Base-by-base conservation (phyloP, 768 basidiomycete genomes). In the Lactarius quietus region DNA sequence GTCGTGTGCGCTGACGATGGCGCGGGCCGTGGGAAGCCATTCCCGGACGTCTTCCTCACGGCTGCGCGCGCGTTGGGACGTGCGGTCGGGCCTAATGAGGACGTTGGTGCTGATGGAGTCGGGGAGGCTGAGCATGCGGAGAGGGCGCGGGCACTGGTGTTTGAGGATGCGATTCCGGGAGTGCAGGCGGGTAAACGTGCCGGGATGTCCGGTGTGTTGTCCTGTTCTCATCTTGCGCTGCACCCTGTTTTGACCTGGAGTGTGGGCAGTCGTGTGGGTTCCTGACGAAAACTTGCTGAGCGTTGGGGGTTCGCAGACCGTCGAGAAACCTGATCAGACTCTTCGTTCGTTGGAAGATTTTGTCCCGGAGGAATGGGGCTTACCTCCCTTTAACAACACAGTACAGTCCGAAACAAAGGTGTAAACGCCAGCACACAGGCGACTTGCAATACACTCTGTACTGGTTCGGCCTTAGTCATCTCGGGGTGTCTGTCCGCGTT, bases 161-260 rank as follows among this genome's bases (percentile, higher is more conserved):
- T 95, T 64, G 93, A 95, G 75, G 93, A 95, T 73, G 86, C 85
- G 4, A 75, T 91, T 48, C 84, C 84, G 0, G 93, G 93, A 0
- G 78, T 95, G 68, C 84, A 88, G 68, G 91, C 92, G 8, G 93
- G 87, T 4, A 90, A 89, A 72, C 80, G 89, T 63, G 92, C 92
- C 3, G 92, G 90, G 14, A 94, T 95, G 93, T 82, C 86, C 63
- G 92, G 93, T 93, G 62, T 41, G 82, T 70, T 2, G 26, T 33
- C 17, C 41, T n/a, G 65, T 51, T 35, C n/a, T 38, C 28, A 26
- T 28, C 14, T 17, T 15, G 35, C 33, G 23, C 18, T 29, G 38
- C 68, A 18, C 35, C 23, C 20, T 60, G 15, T 43, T n/a, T 39
- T 38, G n/a, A 28, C 23, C 36, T 29, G n/a, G 18, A 31, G 53